Evolutionary conservation across 2,329 filamentous ascomycete species (phyloP).

Genomic region (Ascochyta pisi): DNA sequence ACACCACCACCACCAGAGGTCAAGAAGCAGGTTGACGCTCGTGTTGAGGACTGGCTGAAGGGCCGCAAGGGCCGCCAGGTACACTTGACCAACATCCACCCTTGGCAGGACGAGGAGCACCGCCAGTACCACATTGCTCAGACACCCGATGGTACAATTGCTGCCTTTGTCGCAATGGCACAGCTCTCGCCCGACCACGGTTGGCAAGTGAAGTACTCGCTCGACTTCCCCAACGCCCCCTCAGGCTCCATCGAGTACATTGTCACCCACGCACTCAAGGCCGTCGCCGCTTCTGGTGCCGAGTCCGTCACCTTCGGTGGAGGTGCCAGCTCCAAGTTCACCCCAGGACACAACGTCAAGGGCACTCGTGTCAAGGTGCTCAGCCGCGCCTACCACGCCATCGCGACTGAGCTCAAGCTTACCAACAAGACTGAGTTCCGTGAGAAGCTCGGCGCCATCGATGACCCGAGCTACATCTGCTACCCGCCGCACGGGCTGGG

Average conservation of each 20-base stretch:
- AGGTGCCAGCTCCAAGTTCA: conserved; percentile 76
- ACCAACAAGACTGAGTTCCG: conserved; percentile 88
- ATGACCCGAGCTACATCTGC: conserved; percentile 87
- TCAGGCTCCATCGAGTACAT: conserved; percentile 86
- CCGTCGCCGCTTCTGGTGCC: conserved; percentile 64
- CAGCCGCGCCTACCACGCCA: conserved; percentile 78
- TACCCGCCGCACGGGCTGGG: conserved; percentile 88
- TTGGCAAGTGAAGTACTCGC: conserved; percentile 95
- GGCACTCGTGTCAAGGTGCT: conserved; percentile 82
- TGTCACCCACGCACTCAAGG: conserved; percentile 74
- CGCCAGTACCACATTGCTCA: conserved; percentile 85
- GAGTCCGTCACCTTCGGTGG: conserved; percentile 84
- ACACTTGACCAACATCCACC: conserved; percentile 86
- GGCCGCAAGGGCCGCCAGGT: conserved; percentile 85
- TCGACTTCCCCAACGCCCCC: conserved; percentile 89
- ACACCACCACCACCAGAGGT: conserved; percentile 70
- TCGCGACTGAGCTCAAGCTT: conserved; percentile 82
- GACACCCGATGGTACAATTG: conserved; percentile 74
- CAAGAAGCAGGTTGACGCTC: conserved; percentile 71
- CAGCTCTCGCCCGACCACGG: conserved; percentile 81
- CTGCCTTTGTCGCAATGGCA: conserved; percentile 80
- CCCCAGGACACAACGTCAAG: conserved; percentile 80
- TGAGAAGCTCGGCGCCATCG: conserved; percentile 84
- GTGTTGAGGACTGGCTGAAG: conserved; percentile 79
- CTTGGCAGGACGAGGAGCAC: conserved; percentile 84